Conservation (phyloP, 768 basidiomycete species). For the Paxillus rubicundulus region DNA sequence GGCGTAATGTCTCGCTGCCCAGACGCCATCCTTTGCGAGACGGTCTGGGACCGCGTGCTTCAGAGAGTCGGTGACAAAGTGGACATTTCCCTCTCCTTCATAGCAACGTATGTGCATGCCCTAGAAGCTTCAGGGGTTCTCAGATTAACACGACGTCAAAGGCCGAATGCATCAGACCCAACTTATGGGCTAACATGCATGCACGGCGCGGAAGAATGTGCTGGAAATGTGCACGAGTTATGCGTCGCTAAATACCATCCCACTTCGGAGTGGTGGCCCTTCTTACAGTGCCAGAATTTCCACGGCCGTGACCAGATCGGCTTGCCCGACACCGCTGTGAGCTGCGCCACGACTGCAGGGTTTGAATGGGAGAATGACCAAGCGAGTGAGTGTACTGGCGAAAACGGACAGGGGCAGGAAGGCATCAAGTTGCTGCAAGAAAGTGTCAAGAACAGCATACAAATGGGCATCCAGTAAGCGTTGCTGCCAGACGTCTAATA, state of each 20-base stretch:
- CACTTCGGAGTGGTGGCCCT: conserved; percentile 72
- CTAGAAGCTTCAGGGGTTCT: conserved; percentile 3
- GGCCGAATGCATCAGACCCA: conserved; percentile 61
- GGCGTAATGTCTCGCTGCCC: conserved; percentile 76
- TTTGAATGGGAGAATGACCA: conserved; percentile 68
- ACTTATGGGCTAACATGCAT: conserved; percentile 77
- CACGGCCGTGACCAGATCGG: conserved; percentile 63
- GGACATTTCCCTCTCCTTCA: conserved; percentile 65
- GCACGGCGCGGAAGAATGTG: conserved; percentile 81
- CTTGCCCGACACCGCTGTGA: conserved; percentile 54
- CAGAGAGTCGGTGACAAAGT: conserved; percentile 60
- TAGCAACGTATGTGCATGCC: conserved; percentile 58
- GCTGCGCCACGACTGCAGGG: conserved; percentile 60
- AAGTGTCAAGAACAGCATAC: conserved; percentile 46
- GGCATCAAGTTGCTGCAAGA: conserved; percentile 62
- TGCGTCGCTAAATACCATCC: conserved; percentile 67
- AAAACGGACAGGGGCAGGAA: conserved; percentile 58
- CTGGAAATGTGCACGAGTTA: conserved; percentile 85
- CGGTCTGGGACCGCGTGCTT: conserved; percentile 70
- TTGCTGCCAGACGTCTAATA: neutral
- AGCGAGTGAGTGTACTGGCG: conserved; percentile 57
- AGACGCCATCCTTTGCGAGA: conserved; percentile 81
- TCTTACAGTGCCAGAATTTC: conserved; percentile 78
- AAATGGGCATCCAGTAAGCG: conserved; percentile 57
- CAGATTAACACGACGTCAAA: conserved; percentile 29